Evolutionary conservation across 2,329 filamentous ascomycete genomes (phyloP), one percentile per base, ranked within the genome.

Genomic region (Xylariales sp.): DNA sequence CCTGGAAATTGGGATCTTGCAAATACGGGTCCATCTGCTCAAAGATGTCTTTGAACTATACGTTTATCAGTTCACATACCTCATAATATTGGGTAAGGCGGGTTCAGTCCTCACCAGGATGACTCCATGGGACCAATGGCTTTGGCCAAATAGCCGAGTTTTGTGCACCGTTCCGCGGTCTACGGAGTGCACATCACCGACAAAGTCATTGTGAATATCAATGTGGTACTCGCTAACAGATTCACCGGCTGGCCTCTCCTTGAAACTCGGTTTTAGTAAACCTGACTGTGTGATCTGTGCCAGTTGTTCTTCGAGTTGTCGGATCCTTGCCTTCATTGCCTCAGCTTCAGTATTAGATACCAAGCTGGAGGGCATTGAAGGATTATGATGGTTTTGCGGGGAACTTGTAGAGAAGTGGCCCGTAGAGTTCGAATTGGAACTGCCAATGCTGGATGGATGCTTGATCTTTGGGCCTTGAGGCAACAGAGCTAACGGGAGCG

Each of bases 101-200:
- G 17, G 19, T n/a, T 3, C 14, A 11, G 7, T 21, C 42, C 65
- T 52, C 48, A 77, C 72, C 30, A 74, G 44, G 0, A 59, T 47
- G 10, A 72, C 52, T 2, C 61, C 62, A 41, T 70, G 74, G n/a
- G 76, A 64, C 68, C 73, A 79, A 47, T 78, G 73, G 20, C 72
- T 77, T 48, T 69, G 69, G 1, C 76, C 77, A 47, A 78, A 75
- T 1, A 79, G 50, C 0, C 76, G 65, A 0, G 68, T 70, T 48
- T 81, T 82, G 43, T 77, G 72, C 15, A 66, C 62, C 7, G 75
- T 55, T n/a, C 64, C 65, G 6, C 66, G 66, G 2, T 55, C 57
- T 1, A 68, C 59, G 0, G 51, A 48, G 3, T 57, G 51, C 0
- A 46, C 30, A 17, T 62, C 51, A 7, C 60, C 57, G 4, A 54